Percentiles rank a stretch among this genome's conserved stretches.
Evolutionary conservation across 2,329 filamentous ascomycete genomes (phyloP).

Genomic region (Fusarium begoniae): DNA sequence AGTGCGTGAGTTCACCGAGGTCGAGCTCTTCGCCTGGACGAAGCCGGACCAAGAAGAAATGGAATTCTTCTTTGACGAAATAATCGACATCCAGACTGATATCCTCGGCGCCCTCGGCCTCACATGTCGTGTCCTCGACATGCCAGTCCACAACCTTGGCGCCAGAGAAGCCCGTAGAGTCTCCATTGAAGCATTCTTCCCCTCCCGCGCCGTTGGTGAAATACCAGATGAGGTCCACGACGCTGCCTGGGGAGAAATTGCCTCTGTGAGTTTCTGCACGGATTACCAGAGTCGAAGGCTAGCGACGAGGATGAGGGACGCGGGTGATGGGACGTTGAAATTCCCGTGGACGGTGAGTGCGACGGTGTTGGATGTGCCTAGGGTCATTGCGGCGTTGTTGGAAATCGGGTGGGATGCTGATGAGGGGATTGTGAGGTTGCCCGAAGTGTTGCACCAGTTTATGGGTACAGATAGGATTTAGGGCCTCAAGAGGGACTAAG

Average conservation of each 20-base stretch:
- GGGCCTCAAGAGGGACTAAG: fast-evolving
- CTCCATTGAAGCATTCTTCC: neutral
- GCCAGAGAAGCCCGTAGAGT: neutral
- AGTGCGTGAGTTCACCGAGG: neutral
- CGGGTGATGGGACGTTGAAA: fast-evolving
- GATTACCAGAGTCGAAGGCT: neutral
- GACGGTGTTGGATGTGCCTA: neutral
- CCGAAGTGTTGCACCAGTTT: neutral
- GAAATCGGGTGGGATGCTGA: neutral
- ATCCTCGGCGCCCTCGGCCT: neutral
- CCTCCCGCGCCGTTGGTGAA: fast-evolving
- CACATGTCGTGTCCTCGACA: neutral
- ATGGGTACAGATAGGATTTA: neutral
- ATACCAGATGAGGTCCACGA: neutral
- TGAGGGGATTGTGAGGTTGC: neutral
- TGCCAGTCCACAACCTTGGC: neutral
- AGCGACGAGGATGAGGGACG: neutral
- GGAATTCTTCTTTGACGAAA: neutral
- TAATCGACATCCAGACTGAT: neutral
- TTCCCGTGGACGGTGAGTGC: neutral
- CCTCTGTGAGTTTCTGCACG: neutral
- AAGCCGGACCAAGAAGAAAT: neutral
- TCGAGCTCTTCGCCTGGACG: neutral
- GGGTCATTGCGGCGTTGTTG: neutral
- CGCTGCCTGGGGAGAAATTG: neutral